These are phyloP conservation scores for Neopestalotiopsis sp. DNA, from an alignment of 2,329 filamentous ascomycete genomes.

Conservation along the genomic window DNA sequence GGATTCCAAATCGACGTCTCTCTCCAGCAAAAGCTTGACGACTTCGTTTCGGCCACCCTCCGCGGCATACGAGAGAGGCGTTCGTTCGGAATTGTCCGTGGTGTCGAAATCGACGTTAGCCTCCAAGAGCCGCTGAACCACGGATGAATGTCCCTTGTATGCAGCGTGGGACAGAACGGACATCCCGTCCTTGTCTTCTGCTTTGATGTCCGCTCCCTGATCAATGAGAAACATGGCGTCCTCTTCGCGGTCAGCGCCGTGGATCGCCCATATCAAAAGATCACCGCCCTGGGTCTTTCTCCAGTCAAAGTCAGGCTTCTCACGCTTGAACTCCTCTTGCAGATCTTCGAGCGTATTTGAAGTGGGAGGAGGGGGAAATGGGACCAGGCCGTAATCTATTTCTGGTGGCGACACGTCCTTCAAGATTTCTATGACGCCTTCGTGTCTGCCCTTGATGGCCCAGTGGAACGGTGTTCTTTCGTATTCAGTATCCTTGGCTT, in stretches of 20 bases:
- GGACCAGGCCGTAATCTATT: not conserved
- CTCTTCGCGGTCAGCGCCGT: not conserved
- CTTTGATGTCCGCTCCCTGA: not conserved
- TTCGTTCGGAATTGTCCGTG: not conserved
- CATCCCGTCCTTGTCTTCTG: not conserved
- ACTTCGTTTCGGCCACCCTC: not conserved
- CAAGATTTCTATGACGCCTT: not conserved
- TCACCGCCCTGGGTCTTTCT: not conserved
- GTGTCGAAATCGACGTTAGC: not conserved
- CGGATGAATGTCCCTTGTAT: not conserved
- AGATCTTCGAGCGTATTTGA: not conserved
- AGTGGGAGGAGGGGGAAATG: not conserved
- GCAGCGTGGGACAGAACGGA: not conserved
- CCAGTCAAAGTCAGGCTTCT: not conserved
- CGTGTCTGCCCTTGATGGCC: not conserved
- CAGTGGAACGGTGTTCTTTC: not conserved
- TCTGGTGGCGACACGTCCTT: not conserved
- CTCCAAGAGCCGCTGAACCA: not conserved
- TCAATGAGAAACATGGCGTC: not conserved
- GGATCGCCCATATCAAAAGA: not conserved
- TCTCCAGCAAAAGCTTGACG: not conserved
- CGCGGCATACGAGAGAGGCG: not conserved
- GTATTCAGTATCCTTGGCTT: not conserved
- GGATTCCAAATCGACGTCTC: not conserved
- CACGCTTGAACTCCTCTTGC: not conserved